Conservation (phyloP, 2,329 filamentous ascomycete species). For the Talaromyces atroroseus region DNA sequence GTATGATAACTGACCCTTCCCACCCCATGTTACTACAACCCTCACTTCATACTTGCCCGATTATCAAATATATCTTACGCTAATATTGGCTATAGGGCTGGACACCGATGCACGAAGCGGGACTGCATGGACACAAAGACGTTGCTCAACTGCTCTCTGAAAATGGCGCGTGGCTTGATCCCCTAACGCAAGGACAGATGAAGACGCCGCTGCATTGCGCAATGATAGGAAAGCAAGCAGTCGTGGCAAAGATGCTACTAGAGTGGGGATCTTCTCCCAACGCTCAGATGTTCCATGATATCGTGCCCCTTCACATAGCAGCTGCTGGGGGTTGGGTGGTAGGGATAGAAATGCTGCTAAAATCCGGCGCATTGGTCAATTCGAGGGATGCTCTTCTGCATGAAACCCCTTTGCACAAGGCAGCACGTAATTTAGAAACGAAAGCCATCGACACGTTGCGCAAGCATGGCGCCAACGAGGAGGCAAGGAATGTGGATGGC, state of each 20-base stretch:
- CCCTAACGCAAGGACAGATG: neutral
- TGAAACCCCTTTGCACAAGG: slow-evolving; percentile 12
- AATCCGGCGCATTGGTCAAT: slow-evolving; percentile 2
- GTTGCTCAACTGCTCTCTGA: neutral
- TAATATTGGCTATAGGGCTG: neutral
- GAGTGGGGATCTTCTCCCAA: neutral
- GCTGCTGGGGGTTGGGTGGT: slow-evolving; percentile 7
- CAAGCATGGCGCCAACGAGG: neutral
- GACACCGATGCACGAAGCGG: neutral
- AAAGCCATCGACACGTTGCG: neutral
- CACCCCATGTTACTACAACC: neutral
- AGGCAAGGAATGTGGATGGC: neutral
- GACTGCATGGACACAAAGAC: neutral
- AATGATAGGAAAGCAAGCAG: neutral
- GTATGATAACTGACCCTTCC: neutral
- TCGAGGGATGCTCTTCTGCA: slow-evolving; percentile 5
- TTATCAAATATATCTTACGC: neutral
- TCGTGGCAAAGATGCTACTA: neutral
- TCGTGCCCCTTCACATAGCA: slow-evolving; percentile 8
- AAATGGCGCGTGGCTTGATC: neutral
- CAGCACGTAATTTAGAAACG: neutral
- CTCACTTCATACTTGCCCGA: no score
- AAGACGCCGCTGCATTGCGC: neutral
- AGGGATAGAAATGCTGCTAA: slow-evolving; percentile 2
- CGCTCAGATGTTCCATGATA: slow-evolving; percentile 6